Evolutionary conservation across 768 basidiomycete genomes (phyloP).

Genomic region (Trametes villosa): DNA sequence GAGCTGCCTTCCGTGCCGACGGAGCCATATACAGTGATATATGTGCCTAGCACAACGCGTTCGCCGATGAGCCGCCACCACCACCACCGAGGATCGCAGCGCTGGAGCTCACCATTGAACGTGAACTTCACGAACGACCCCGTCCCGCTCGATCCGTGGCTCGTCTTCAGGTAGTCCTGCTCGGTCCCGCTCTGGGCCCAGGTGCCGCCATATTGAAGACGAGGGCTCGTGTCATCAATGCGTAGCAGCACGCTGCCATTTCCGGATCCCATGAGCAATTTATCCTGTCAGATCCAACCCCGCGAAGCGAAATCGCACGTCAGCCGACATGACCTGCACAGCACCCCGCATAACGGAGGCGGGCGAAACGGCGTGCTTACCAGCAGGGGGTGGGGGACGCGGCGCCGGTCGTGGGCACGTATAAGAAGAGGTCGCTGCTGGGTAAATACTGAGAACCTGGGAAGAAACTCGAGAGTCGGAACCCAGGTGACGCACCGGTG

Average conservation of each 20-base stretch:
- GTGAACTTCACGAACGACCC: conserved; percentile 21
- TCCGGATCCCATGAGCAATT: conserved; percentile 1
- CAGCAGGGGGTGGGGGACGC: not conserved
- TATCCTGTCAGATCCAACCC: not conserved
- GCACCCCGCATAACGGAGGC: not conserved
- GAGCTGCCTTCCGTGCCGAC: not conserved
- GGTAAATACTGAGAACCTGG: too few relatives aligned
- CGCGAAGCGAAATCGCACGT: conserved; percentile 2
- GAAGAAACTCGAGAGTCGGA: too few relatives aligned
- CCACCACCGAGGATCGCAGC: too few relatives aligned
- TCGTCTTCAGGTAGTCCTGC: not conserved
- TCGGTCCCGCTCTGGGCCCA: not conserved
- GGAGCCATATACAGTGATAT: conserved; percentile 21
- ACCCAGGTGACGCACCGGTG: not conserved
- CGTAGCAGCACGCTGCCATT: conserved; percentile 11
- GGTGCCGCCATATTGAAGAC: conserved; percentile 6
- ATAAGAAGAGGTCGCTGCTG: too few relatives aligned
- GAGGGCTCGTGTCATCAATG: conserved; percentile 17
- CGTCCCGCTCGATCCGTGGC: conserved; percentile 12
- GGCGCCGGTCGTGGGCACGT: too few relatives aligned
- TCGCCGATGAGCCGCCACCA: not conserved
- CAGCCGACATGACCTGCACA: not conserved
- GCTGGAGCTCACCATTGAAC: conserved; percentile 19
- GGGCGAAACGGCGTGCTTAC: not conserved
- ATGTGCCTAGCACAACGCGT: conserved; percentile 13